Percentiles rank a stretch among this genome's conserved stretches.
Conservation (phyloP, 495 filamentous ascomycete genomes). For the Lasiosphaeria ovina region DNA sequence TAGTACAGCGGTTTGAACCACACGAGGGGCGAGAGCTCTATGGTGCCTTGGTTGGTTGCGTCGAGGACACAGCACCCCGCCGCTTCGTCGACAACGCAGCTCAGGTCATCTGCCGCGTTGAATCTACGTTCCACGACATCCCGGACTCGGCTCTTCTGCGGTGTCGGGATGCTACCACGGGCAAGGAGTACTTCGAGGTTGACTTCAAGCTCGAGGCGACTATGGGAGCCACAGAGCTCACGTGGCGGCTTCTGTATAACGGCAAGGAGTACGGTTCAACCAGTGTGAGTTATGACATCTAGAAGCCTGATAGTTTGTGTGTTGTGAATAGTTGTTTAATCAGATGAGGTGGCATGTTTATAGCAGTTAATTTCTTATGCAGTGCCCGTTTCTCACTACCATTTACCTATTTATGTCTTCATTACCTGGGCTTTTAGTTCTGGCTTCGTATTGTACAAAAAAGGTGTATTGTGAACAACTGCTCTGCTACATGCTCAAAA, state of each 20-base stretch:
- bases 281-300: slow-evolving; percentile 14
- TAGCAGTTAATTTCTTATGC: neutral
- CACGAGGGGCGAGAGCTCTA: slow-evolving; percentile 10
- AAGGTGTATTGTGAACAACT: too few species aligned
- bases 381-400: too few species aligned
- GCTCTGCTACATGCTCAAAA: too few species aligned
- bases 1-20: slow-evolving; percentile 8
- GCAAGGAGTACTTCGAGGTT: slow-evolving; percentile 17
- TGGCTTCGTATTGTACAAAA: too few species aligned
- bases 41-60: slow-evolving; percentile 9
- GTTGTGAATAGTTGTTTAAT: neutral
- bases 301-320: neutral
- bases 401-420: too few species aligned
- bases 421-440: too few species aligned
- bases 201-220: slow-evolving; percentile 16
- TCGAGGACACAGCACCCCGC: slow-evolving; percentile 5
- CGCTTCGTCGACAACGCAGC: slow-evolving; percentile 11
- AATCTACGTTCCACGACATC: slow-evolving; percentile 14
- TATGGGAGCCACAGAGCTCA: slow-evolving; percentile 6
- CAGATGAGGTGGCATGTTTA: neutral
- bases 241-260: slow-evolving; percentile 13
- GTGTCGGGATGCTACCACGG: slow-evolving; percentile 5
- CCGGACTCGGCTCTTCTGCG: slow-evolving; percentile 12
- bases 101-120: slow-evolving; percentile 16
- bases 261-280: slow-evolving; percentile 16